Base-by-base conservation (phyloP, 352 stramenopile genomes). In the Phytophthora foliorum region DNA sequence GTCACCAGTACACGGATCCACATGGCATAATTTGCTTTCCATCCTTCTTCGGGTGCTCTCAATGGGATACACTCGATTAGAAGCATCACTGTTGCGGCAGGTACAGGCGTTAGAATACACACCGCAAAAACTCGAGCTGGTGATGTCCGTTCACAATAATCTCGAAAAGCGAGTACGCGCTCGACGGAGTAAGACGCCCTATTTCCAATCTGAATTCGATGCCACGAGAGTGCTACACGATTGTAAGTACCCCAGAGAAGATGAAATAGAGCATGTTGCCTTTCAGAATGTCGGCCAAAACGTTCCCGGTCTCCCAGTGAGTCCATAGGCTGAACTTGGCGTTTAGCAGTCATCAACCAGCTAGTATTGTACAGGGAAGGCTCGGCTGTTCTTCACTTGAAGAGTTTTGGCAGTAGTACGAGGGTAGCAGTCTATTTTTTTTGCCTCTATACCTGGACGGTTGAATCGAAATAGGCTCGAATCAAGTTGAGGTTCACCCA, bases 51-150 rank as follows among this genome's bases (percentile, higher is more conserved):
- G 0, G 58, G 50, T 0, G 3, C 2, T 51, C 22, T 36, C 34
- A 73, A 48, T 14, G 65, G 65, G n/a, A 68, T 53, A 2, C 38
- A 64, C 4, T 73, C 65, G 8, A 73, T 68, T 38, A 63, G 50
- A 4, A 73, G 22, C 58, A 60, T 64, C 2, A 56, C 52, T 8
- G 21, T 42, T 16, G 42, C 25, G 6, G 58, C 57, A 22, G 57
- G 58, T 2, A 52, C 51, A 19, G 65, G 65, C 6, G 65, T 73
- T n/a, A 69, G 14, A 10, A 64, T 1, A 39, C 65, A 69, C 3
- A 69, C 57, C 16, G 29, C 32, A 52, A 63, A 36, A 22, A 25
- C 65, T 29, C 58, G 51, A 19, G 11, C 17, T 19, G 16, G 17
- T 11, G 65, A 55, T 6, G 44, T 69, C 4, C 51, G 27, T 8